Conservation (phyloP, 306 rosid species). For the Castanea crenata region DNA sequence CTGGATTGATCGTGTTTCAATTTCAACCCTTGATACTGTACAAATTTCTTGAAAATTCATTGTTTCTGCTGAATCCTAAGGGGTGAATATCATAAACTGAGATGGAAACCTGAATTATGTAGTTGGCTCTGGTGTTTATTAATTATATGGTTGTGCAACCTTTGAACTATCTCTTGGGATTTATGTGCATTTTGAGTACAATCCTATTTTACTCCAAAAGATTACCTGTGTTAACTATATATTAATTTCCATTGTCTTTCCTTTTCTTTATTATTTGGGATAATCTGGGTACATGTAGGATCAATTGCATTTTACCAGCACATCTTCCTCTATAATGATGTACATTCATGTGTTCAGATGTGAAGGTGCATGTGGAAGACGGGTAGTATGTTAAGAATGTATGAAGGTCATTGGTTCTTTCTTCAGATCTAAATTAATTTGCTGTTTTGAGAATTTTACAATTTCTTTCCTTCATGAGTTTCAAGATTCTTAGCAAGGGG, state of each 20-base stretch:
- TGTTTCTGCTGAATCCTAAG: neutral
- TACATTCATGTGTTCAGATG: neutral
- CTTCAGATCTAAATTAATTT: neutral
- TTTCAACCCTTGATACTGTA: neutral
- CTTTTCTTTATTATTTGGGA: neutral
- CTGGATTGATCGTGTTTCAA: neutral
- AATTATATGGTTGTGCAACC: neutral
- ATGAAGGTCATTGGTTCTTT: neutral
- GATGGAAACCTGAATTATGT: neutral
- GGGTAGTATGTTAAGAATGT: neutral
- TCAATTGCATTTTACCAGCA: neutral
- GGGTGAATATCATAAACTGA: neutral
- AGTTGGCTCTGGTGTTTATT: neutral
- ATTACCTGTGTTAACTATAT: neutral
- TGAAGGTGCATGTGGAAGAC: neutral
- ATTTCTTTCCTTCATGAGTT: neutral
- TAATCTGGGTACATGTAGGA: neutral
- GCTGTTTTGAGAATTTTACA: neutral
- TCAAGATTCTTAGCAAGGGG: neutral
- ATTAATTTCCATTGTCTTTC: neutral
- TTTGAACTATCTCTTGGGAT: neutral
- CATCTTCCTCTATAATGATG: neutral
- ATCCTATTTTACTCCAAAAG: neutral
- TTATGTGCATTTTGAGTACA: neutral
- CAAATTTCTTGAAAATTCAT: neutral